Percentiles rank a stretch among this genome's conserved stretches.
Evolutionary conservation across 1,284 basidiomycete genomes (phyloP).

Genomic region (Xerocomus nothofagi): DNA sequence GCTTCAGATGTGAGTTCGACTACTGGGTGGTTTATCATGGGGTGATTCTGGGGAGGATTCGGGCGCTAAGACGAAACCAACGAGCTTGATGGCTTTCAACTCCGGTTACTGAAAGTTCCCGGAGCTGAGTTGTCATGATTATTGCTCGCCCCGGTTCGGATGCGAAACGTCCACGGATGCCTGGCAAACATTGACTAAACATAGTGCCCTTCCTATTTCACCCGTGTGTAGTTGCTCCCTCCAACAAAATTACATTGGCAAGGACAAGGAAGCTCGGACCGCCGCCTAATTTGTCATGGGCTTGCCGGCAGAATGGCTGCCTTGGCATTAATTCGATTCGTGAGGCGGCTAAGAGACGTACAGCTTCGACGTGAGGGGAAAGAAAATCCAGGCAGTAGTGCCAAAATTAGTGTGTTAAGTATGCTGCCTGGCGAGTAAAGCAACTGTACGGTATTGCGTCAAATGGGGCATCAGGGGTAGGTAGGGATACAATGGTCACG

Average conservation of each 20-base stretch:
- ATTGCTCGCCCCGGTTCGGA: too few relatives aligned
- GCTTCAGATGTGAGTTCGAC: conserved; percentile 73
- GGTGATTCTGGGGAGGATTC: neutral
- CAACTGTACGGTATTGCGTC: conserved; percentile 36
- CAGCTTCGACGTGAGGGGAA: conserved; percentile 5
- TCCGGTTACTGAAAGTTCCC: conserved; percentile 14
- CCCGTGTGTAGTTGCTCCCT: too few relatives aligned
- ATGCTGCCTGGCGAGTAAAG: conserved; percentile 40
- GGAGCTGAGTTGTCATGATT: neutral
- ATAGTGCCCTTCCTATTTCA: too few relatives aligned
- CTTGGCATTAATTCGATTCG: conserved; percentile 18
- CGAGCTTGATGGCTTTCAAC: too few relatives aligned
- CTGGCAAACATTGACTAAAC: too few relatives aligned
- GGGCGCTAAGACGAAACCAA: too few relatives aligned
- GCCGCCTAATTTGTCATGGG: too few relatives aligned
- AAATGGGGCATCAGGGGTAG: conserved; percentile 20
- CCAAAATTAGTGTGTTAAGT: conserved; percentile 28
- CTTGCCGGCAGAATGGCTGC: neutral
- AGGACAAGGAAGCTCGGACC: too few relatives aligned
- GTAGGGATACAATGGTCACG: conserved; percentile 31
- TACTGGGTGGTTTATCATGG: conserved; percentile 55
- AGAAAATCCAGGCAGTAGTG: conserved; percentile 3
- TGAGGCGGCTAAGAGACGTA: conserved; percentile 11
- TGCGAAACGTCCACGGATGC: too few relatives aligned
- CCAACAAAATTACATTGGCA: too few relatives aligned